Evolutionary conservation across 2,329 filamentous ascomycete genomes (phyloP).

Genomic region (Capronia coronata): DNA sequence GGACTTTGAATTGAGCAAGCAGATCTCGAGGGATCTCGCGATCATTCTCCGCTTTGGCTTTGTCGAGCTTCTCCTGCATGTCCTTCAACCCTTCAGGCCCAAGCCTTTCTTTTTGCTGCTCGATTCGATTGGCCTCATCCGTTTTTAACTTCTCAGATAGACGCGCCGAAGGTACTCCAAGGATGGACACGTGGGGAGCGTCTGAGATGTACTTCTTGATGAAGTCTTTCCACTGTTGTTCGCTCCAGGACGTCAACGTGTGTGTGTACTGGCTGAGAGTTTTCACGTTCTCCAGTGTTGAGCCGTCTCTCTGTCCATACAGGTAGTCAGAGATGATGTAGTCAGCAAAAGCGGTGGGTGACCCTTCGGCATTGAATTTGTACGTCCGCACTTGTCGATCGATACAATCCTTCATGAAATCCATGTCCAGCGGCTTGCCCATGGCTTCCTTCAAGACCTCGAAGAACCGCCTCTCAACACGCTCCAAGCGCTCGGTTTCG

Average conservation of each 20-base stretch:
- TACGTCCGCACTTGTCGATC: conserved; percentile 71
- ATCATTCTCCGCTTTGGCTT: conserved; percentile 83
- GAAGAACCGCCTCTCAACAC: conserved; percentile 79
- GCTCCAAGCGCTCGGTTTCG: conserved; percentile 72
- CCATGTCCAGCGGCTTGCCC: conserved; percentile 75
- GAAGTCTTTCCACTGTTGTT: conserved; percentile 76
- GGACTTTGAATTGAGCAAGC: conserved; percentile 75
- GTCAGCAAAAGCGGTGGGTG: conserved; percentile 71
- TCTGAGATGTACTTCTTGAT: conserved; percentile 78
- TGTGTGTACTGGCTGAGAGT: conserved; percentile 53
- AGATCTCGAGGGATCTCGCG: conserved; percentile 73
- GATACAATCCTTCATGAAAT: conserved; percentile 83
- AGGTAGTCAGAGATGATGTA: conserved; percentile 89
- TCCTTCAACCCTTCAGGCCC: conserved; percentile 74
- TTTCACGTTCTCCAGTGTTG: conserved; percentile 58
- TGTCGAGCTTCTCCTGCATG: conserved; percentile 67
- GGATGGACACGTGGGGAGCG: conserved; percentile 76
- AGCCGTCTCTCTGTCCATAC: conserved; percentile 79
- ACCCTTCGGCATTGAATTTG: conserved; percentile 76
- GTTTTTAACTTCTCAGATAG: conserved; percentile 74
- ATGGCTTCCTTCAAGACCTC: conserved; percentile 76
- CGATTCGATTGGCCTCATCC: conserved; percentile 71
- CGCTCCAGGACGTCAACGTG: conserved; percentile 66
- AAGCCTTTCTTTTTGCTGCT: conserved; percentile 69
- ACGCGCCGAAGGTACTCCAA: conserved; percentile 76